Evolutionary conservation across 2,329 filamentous ascomycete species (phyloP).

Genomic region (Colletotrichum chlorophyti): DNA sequence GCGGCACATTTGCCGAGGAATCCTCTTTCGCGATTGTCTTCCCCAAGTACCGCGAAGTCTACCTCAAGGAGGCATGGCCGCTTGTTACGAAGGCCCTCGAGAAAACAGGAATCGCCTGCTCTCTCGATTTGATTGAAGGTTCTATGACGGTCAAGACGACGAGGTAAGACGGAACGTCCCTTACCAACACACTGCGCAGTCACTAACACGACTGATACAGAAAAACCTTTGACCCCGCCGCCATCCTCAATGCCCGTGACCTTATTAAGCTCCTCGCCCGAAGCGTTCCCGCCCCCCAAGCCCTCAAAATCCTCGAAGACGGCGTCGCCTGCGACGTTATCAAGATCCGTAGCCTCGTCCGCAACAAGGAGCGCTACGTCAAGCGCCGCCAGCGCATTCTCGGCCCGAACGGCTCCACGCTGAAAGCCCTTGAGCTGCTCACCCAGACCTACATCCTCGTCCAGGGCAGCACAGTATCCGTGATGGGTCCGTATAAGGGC

Average conservation of each 20-base stretch:
- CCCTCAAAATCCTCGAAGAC: conserved; percentile 93
- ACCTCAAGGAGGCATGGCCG: conserved; percentile 92
- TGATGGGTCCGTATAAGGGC: conserved; percentile 92
- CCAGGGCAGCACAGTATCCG: conserved; percentile 92
- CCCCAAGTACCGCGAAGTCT: conserved; percentile 95
- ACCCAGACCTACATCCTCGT: conserved; percentile 94
- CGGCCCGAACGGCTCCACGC: conserved; percentile 87
- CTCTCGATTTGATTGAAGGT: conserved; percentile 92
- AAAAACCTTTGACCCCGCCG: conserved; percentile 89
- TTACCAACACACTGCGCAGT: too few species aligned
- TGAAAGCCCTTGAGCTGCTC: conserved; percentile 92
- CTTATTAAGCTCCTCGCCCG: conserved; percentile 91
- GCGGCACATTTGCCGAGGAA: conserved; percentile 89
- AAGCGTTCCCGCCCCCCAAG: conserved; percentile 91
- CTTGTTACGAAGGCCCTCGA: conserved; percentile 87
- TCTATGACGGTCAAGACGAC: conserved; percentile 98
- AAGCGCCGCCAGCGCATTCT: conserved; percentile 93
- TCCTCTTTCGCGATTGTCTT: conserved; percentile 89
- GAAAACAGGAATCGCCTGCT: conserved; percentile 87
- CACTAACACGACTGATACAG: conserved; percentile 41
- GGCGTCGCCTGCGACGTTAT: conserved; percentile 92
- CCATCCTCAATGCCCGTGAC: conserved; percentile 92
- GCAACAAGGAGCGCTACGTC: conserved; percentile 94
- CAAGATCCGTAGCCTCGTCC: conserved; percentile 89
- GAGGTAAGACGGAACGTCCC: conserved; percentile 74